These are phyloP conservation scores for Fonsecaea pugnacius DNA, from an alignment of 2,329 filamentous ascomycete species.

Conservation along the genomic window DNA sequence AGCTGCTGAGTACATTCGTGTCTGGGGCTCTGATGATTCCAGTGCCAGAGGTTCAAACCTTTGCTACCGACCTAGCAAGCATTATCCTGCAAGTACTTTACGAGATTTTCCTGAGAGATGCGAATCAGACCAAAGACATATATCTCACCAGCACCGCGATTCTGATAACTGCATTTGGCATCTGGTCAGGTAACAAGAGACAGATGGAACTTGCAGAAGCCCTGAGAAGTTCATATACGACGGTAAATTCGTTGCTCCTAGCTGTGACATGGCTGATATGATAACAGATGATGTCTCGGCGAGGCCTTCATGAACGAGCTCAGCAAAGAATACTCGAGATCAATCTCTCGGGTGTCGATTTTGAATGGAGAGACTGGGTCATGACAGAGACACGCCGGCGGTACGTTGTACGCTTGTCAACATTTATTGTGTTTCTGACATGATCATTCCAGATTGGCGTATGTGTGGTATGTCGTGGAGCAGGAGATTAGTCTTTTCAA, in stretches of 20 bases:
- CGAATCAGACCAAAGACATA: conserved; percentile 8
- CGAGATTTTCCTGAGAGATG: conserved; percentile 10
- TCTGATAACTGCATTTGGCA: conserved; percentile 9
- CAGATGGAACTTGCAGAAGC: conserved; percentile 14
- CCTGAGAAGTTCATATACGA: conserved; percentile 10
- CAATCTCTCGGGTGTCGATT: not conserved
- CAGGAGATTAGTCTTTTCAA: not conserved
- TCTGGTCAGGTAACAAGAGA: conserved; percentile 11
- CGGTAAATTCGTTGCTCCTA: not conserved
- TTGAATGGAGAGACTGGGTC: not conserved
- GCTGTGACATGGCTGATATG: not conserved
- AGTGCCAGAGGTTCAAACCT: not conserved
- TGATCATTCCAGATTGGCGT: not conserved
- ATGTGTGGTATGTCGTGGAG: not conserved
- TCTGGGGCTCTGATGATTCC: not conserved
- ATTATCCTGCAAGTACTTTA: not conserved
- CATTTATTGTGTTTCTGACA: not conserved
- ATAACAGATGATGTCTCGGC: not conserved
- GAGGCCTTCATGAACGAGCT: not conserved
- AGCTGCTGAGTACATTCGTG: not conserved
- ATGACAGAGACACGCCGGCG: not conserved
- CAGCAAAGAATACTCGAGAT: not conserved
- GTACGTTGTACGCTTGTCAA: not conserved
- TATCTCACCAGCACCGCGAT: conserved; percentile 13
- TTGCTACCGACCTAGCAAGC: not conserved